Base-by-base conservation (phyloP, 1,139 yeast genomes). In the Petasospora rhodanensis region DNA sequence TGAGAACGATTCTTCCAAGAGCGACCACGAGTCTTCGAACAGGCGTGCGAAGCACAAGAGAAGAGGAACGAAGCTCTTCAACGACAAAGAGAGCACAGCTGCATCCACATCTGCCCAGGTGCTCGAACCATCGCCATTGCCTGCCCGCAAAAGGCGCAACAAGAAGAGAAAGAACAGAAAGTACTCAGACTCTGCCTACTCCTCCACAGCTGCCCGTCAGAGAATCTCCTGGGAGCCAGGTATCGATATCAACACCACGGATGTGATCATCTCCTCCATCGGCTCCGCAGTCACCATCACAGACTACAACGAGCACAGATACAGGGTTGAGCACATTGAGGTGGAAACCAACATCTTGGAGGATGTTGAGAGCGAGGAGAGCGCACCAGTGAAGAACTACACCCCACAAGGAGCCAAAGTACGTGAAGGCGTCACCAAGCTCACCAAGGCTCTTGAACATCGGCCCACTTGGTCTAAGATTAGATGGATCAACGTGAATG, bases 201-300 rank as follows among this genome's bases (percentile, higher is more conserved):
- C 61, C 16, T 41, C 56, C 8, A 46, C 49, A 1, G 50, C 54
- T n/a, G 55, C 54, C 8, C 52, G 62, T 28, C 59, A 55, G 29
- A 45, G 66, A 41, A 65, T 70, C 7, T 68, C 64, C 14, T 68
- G 73, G 72, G 79, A 73, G 44, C 79, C 79, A 0, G 79, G 79
- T 12, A 62, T 72, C 16, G 70, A 73, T 45, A 58, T 70, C 20
- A 50, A 62, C 6, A 67, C 69, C 1, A 70, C 74, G 1, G 65
- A 60, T 20, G 76, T 73, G 6, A 59, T 68, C 9, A 48, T 72
- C n/a, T 59, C 62, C 13, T 62, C 75, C 1, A 59, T 64, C 6
- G 75, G 75, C 0, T 68, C 75, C 2, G 58, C 64, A 2, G 59
- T 70, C 9, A 68, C 73, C 1, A 52, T 72, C 7, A 66, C 72